Conservation (phyloP, 1,139 yeast species). For the Suhomyces yuchorum region DNA sequence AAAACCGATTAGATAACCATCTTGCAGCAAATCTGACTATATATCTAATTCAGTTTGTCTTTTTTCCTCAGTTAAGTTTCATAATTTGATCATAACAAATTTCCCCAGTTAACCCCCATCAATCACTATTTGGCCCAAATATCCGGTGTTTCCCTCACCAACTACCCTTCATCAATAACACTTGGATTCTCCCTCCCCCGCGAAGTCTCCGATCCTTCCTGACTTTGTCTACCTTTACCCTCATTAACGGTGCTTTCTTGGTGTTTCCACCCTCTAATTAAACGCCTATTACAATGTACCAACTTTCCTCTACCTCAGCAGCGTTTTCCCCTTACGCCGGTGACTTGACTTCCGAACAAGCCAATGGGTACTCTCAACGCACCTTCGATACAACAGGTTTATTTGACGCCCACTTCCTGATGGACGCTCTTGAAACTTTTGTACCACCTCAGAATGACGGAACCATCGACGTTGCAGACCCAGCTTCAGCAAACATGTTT, state of each 20-base stretch:
- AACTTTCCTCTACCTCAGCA: background rate
- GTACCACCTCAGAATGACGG: background rate
- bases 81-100: background rate
- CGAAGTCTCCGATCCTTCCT: background rate
- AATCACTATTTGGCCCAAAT: background rate
- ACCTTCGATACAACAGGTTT: background rate
- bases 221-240: background rate
- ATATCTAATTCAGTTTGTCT: conserved; percentile 3
- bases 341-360: background rate
- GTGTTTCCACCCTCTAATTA: background rate
- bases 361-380: background rate
- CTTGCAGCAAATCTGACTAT: conserved; percentile 6
- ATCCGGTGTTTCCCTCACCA: background rate
- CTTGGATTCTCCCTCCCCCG: background rate
- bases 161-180: background rate
- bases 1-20: conserved; percentile 4
- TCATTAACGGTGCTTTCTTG: background rate
- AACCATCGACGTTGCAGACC: background rate
- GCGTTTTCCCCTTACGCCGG: background rate
- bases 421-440: background rate
- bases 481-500: background rate
- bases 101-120: background rate
- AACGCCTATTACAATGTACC: conserved; percentile 2
- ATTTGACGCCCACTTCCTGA: background rate
- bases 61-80: background rate